A percentile compares a stretch with the other conserved stretches of the same genome.
Evolutionary conservation across 2,329 filamentous ascomycete genomes (phyloP).

Genomic region (Cladophialophora immunda): DNA sequence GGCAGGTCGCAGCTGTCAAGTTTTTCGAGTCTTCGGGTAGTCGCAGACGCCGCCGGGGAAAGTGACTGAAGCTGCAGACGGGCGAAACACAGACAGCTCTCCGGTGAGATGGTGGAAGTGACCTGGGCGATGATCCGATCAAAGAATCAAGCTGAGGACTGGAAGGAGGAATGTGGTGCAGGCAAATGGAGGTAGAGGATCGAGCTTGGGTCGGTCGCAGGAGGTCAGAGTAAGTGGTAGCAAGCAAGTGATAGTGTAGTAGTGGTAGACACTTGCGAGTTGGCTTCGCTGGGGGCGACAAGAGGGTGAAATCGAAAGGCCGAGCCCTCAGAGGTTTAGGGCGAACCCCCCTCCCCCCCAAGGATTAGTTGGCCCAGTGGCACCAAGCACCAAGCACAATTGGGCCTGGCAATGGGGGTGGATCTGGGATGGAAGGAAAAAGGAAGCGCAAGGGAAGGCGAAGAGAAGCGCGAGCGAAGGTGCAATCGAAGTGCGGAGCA

Average conservation of each 20-base stretch:
- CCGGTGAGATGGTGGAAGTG: slow-evolving; percentile 2
- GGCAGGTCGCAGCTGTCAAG: slow-evolving; percentile 36
- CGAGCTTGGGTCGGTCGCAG: slow-evolving; percentile 6
- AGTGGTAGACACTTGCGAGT: slow-evolving; percentile 3
- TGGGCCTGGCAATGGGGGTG: slow-evolving; percentile 14
- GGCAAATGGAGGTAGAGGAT: slow-evolving; percentile 2
- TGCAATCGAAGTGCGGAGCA: slow-evolving; percentile 9
- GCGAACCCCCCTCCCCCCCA: slow-evolving; percentile 1
- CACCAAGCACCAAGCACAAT: background rate
- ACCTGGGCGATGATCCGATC: slow-evolving; percentile 1
- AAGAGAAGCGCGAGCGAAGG: slow-evolving; percentile 17
- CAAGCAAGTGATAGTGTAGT: background rate
- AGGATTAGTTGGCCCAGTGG: slow-evolving; percentile 6
- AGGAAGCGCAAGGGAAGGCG: slow-evolving; percentile 25
- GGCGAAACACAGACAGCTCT: slow-evolving; percentile 21
- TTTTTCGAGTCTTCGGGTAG: slow-evolving; percentile 35
- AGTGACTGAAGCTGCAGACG: slow-evolving; percentile 24
- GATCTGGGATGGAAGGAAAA: slow-evolving; percentile 24
- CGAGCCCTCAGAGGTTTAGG: slow-evolving; percentile 5
- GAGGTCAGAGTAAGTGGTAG: slow-evolving; percentile 11
- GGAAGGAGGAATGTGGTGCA: background rate
- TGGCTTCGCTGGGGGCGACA: slow-evolving; percentile 6
- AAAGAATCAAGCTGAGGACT: background rate
- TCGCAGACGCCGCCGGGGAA: slow-evolving; percentile 31
- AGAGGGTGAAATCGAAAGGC: slow-evolving; percentile 6